These are phyloP conservation scores for Lactifluus piperatus DNA, from an alignment of 768 basidiomycete species.

Conservation along the genomic window DNA sequence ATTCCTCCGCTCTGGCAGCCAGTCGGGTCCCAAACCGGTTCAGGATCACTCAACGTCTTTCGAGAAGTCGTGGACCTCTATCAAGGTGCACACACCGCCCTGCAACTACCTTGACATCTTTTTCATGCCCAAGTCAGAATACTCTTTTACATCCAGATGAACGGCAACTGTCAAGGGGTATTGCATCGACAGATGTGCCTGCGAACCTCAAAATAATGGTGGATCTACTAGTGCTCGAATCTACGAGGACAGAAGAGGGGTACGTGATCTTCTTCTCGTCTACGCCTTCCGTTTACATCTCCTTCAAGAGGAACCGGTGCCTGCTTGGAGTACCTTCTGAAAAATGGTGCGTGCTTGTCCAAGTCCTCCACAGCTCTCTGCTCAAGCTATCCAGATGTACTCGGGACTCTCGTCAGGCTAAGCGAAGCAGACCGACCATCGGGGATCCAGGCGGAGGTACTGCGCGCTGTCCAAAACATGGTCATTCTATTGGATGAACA, in stretches of 20 bases:
- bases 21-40: conserved; percentile 37
- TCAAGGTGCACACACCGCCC: conserved; percentile 45
- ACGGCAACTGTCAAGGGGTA: conserved; percentile 75
- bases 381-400: conserved; percentile 47
- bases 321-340: conserved; percentile 86
- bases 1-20: conserved; percentile 48
- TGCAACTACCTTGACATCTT: neutral
- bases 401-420: conserved; percentile 76
- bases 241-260: conserved; percentile 80
- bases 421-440: conserved; percentile 79
- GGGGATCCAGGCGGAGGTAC: conserved; percentile 87
- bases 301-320: conserved; percentile 65
- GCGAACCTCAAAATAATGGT: conserved; percentile 69
- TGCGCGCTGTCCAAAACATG: conserved; percentile 83
- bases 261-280: conserved; percentile 33
- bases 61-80: conserved; percentile 60
- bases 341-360: conserved; percentile 51
- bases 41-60: conserved; percentile 70
- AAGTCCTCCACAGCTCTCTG: neutral
- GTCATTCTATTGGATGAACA: conserved; percentile 87
- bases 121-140: conserved; percentile 37
- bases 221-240: conserved; percentile 80
- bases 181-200: conserved; percentile 75
- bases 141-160: conserved; percentile 87
- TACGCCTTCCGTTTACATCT: conserved; percentile 1